Evolutionary conservation across 805 yeast genomes (phyloP).

Genomic region (Starmera amethionina): DNA sequence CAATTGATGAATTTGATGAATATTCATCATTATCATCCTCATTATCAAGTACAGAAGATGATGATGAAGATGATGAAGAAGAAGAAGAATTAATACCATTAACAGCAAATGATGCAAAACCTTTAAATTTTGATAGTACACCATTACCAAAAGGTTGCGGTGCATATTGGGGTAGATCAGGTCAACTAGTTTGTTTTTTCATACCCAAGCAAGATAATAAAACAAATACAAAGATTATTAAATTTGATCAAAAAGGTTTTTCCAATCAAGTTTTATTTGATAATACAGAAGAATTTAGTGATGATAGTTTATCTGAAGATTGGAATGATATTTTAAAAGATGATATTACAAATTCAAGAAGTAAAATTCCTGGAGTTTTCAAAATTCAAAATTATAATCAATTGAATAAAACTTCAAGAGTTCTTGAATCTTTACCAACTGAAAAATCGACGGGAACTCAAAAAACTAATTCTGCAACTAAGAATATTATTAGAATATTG

Average conservation of each 20-base stretch:
- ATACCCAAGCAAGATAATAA: constrained; percentile 40
- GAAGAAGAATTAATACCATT: constrained; percentile 19
- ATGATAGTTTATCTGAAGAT: constrained; percentile 57
- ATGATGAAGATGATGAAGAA: constrained; percentile 25
- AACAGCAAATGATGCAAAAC: constrained; percentile 11
- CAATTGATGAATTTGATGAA: constrained; percentile 26
- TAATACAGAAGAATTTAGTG: constrained; percentile 23
- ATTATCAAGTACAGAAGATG: constrained; percentile 12
- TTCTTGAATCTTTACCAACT: constrained; percentile 6
- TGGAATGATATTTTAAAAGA: constrained; percentile 56
- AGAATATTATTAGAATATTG: constrained; percentile 49
- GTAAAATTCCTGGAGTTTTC: constrained; percentile 39
- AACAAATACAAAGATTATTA: constrained; percentile 23
- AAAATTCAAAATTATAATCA: constrained; percentile 12
- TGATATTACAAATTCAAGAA: constrained; percentile 35
- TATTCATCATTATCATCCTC: constrained; percentile 14
- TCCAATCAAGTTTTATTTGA: constrained; percentile 21
- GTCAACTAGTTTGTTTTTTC: constrained; percentile 76
- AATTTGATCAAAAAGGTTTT: constrained; percentile 46
- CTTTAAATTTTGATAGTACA: constrained; percentile 53
- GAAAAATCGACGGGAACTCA: constrained; percentile 14
- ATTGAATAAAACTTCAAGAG: neutral
- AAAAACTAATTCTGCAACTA: constrained; percentile 12
- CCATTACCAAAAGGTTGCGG: constrained; percentile 94
- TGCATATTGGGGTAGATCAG: constrained; percentile 76